Base-by-base conservation (phyloP, 106 monocot species). In the Acorus gramineus region DNA sequence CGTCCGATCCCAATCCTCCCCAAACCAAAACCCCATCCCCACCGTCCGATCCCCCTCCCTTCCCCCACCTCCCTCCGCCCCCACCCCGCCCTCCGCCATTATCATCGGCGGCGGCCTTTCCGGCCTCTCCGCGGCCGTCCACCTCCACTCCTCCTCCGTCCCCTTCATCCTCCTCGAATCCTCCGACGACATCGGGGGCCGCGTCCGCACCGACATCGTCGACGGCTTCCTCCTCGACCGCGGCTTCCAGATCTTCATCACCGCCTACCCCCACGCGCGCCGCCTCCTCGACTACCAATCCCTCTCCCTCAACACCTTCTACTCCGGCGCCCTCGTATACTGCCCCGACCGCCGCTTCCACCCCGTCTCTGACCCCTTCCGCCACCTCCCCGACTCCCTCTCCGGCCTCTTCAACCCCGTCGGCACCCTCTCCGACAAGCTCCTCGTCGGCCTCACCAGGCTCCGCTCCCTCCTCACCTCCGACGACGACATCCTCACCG, bases 201-300 rank as follows among this genome's bases (percentile, higher is more conserved):
- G 95, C 45, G 90, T 87, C 52, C 86, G 80, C 73, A 87, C 95
- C 42, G 95, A 95, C 78, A 2, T 28, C 72, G 63, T 72, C 67
- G 81, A 78, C 66, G 90, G 90, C 56, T 95, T 86, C 87, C 84
- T 90, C 57, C 87, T 95, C 55, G 95, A 95, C 78, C 84, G 87
- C 50, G 95, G 95, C 68, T 95, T 95, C 84, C 95, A 95, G 63
- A 95, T 95, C 64, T 74, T 95, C 82, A 86, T 95, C 77, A 87
- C 95, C 65, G 86, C 90, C 69, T 85, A 85, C 60, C 95, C 90
- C 0, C 87, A 87, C 48, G 76, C 82, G 52, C 77, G 59, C 52
- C 73, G 73, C 42, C 63, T 85, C 67, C 85, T 96, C 50, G 69
- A 96, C 69, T 84, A 79, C 72, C 63, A 75, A n/a, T 62, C 85